Base-by-base conservation (phyloP, 139 green algal species). In the Dunaliella primolecta region DNA sequence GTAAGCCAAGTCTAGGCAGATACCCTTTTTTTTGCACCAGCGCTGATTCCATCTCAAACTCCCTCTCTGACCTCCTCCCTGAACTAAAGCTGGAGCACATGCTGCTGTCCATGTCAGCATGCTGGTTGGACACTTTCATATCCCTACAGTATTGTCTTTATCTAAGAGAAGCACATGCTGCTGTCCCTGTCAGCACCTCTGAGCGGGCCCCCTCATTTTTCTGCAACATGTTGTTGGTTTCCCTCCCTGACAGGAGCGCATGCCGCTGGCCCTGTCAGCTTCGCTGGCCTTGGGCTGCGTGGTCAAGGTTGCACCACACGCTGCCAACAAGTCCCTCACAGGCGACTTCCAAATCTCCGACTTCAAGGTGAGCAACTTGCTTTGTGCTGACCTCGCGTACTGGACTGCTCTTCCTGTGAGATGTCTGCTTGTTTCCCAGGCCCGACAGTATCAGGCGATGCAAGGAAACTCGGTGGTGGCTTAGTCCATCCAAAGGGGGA, bases 251-350 rank as follows among this genome's bases (percentile, higher is more conserved):
- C 93, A 98, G 89, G 93, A 91, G 36, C 91, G 94, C 2, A 83
- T 98, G 79, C 93, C 94, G 0, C 87, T 95, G 32, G 83, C 86
- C 7, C 83, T 94, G 81, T 81, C 90, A 31, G 92, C 94, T 20
- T 87, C 93, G 36, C 90, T 98, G 82, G 31, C 89, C 78, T 55
- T 98, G 64, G 96, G 96, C 78, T 98, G 93, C 78, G 91, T 95
- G 0, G 91, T 93, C 2, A 78, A 80, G n/a, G 89, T 97, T 35
- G 57, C 85, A 0, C 90, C 89, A 7, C 36, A 46, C 25, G 38
- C 79, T 1, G 79, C 79, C 38, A n/a, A 37, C n/a, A 88, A 88
- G 32, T 86, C 87, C 81, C 84, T 95, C 32, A 90, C 86, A 0
- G 86, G 90, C 0, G 89, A 91, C 36, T 97, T 95, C 56, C 57